A percentile compares a stretch with the other conserved stretches of the same genome.
phyloP scores from a whole-genome alignment of 2,329 filamentous ascomycete genomes.

The Botrytis deweyae region DNA sequence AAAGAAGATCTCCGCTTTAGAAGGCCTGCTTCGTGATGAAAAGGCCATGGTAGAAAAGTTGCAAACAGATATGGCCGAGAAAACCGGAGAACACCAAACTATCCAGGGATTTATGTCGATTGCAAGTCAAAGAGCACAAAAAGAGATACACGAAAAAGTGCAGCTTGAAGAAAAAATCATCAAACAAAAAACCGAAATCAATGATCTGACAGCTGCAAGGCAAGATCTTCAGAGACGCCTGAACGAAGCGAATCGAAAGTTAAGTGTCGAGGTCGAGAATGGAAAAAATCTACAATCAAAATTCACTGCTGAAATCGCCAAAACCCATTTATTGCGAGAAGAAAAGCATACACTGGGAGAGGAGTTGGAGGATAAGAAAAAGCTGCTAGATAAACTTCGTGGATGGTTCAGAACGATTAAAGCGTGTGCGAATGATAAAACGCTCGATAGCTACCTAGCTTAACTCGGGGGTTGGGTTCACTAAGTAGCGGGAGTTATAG shows the following conservation, averaged over 20 bases:
- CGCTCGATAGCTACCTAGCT: background rate
- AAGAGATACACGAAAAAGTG: background rate
- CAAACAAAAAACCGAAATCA: fast-evolving
- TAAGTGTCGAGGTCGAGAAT: background rate
- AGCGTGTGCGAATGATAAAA: background rate
- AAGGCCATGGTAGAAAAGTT: background rate
- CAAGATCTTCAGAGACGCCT: background rate
- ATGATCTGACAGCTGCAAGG: background rate
- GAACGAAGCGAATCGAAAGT: background rate
- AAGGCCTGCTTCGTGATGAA: background rate
- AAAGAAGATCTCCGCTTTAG: background rate
- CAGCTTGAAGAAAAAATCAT: background rate
- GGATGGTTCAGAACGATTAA: background rate
- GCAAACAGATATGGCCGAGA: background rate
- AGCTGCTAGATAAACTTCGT: background rate
- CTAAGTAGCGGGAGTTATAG: background rate
- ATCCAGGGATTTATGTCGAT: background rate
- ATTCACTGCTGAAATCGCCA: background rate
- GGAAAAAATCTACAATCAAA: background rate
- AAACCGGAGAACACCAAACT: background rate
- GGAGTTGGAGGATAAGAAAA: background rate
- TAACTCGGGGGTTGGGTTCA: background rate
- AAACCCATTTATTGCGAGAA: background rate
- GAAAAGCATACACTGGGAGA: background rate
- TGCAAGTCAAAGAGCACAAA: background rate